phyloP scores from a whole-genome alignment of 164 flowering plant genomes.

The Echeveria elegans region DNA sequence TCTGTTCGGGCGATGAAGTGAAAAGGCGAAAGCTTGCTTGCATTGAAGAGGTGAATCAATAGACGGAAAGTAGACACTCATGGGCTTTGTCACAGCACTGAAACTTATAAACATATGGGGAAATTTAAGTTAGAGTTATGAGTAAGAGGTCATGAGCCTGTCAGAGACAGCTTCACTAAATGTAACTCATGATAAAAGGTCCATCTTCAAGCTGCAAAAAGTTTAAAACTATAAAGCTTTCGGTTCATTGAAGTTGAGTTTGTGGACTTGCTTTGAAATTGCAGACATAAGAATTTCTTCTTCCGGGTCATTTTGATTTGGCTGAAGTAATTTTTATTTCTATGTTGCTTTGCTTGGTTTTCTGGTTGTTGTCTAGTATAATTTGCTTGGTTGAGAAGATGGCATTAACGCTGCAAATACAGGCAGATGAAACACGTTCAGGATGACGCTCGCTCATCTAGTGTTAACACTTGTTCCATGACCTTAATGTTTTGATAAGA shows the following conservation, averaged over 20 bases:
- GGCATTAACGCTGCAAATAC: no score
- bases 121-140: neutral
- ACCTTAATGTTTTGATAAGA: no score
- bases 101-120: neutral
- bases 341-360: no score
- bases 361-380: no score
- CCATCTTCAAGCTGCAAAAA: neutral
- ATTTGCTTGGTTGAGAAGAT: no score
- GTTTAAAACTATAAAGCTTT: neutral
- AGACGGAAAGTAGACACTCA: neutral
- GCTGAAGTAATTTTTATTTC: no score
- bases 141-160: neutral
- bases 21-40: neutral
- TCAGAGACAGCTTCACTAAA: neutral
- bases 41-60: neutral
- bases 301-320: no score
- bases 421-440: no score
- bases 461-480: no score
- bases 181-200: neutral
- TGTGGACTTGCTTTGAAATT: no score
- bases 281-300: no score
- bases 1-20: neutral
- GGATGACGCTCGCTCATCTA: no score
- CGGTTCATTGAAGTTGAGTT: neutral
- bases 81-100: neutral